Percentiles rank a stretch among this genome's conserved stretches.
Conservation (phyloP, 2,329 filamentous ascomycete species). For the Trichoderma sp. region DNA sequence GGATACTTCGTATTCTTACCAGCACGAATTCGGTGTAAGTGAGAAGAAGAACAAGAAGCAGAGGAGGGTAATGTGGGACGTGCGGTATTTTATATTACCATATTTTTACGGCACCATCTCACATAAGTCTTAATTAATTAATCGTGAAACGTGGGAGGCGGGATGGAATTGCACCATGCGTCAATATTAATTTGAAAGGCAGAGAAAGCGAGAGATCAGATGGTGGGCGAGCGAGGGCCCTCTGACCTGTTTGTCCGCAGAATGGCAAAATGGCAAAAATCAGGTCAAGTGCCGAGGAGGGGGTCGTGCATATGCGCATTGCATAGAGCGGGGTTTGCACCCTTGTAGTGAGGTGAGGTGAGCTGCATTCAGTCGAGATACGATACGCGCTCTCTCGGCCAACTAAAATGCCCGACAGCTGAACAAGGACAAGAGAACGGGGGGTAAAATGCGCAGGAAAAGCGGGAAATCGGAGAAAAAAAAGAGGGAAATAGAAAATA, state of each 20-base stretch:
- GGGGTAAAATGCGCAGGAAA: not conserved
- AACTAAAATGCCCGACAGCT: not conserved
- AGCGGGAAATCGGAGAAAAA: not conserved
- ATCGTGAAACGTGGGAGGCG: not conserved
- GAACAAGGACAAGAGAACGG: not conserved
- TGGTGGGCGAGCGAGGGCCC: not conserved
- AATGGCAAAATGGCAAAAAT: constrained; percentile 10
- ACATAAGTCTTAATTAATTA: not conserved
- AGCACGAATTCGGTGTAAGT: not conserved
- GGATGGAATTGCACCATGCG: not conserved
- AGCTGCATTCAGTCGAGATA: not conserved
- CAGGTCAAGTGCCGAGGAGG: constrained; percentile 7
- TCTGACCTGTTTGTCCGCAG: not conserved
- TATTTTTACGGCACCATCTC: not conserved
- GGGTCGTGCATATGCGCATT: constrained; percentile 8
- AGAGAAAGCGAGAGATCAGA: not conserved
- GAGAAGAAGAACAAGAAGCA: not conserved
- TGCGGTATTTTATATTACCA: not conserved
- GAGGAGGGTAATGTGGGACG: not conserved
- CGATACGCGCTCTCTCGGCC: not conserved
- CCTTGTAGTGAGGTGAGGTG: constrained; percentile 12
- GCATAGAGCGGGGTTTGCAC: constrained; percentile 12
- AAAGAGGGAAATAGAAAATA: not conserved
- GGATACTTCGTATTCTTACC: not conserved
- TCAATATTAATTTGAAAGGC: not conserved